phyloP scores from a whole-genome alignment of 495 filamentous ascomycete species.

The Darksidea phi region DNA sequence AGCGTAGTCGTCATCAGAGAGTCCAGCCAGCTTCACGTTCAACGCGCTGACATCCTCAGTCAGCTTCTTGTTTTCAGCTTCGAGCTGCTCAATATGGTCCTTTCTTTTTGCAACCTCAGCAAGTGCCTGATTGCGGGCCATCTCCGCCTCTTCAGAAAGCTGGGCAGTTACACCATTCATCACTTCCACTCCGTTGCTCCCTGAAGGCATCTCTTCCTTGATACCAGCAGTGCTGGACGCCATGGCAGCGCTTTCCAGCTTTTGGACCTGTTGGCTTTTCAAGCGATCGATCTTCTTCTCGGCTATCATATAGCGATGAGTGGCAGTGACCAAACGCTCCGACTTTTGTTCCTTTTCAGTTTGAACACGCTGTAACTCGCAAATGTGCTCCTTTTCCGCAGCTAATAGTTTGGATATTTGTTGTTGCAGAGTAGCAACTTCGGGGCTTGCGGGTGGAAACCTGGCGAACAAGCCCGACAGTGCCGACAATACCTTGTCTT shows the following conservation, averaged over 20 bases:
- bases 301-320: conserved; percentile 86
- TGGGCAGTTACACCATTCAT: conserved; percentile 49
- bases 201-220: conserved; percentile 25
- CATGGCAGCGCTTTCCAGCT: conserved; percentile 85
- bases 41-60: conserved; percentile 74
- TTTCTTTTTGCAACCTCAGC: conserved; percentile 78
- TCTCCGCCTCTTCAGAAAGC: conserved; percentile 59
- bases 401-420: conserved; percentile 73
- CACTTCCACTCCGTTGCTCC: conserved; percentile 57
- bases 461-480: conserved; percentile 56
- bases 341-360: conserved; percentile 80
- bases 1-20: conserved; percentile 91
- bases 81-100: conserved; percentile 75
- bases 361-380: conserved; percentile 71
- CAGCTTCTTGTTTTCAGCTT: conserved; percentile 75
- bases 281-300: conserved; percentile 89
- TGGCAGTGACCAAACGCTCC: conserved; percentile 79
- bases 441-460: conserved; percentile 51
- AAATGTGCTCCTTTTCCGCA: conserved; percentile 73
- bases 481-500: conserved; percentile 60
- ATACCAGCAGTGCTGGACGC: conserved; percentile 52
- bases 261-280: conserved; percentile 83
- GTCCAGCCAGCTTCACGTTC: conserved; percentile 61
- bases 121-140: conserved; percentile 68
- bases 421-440: conserved; percentile 68